Conservation (phyloP, 257 asterid genomes). For the Solanum paucissectum region DNA sequence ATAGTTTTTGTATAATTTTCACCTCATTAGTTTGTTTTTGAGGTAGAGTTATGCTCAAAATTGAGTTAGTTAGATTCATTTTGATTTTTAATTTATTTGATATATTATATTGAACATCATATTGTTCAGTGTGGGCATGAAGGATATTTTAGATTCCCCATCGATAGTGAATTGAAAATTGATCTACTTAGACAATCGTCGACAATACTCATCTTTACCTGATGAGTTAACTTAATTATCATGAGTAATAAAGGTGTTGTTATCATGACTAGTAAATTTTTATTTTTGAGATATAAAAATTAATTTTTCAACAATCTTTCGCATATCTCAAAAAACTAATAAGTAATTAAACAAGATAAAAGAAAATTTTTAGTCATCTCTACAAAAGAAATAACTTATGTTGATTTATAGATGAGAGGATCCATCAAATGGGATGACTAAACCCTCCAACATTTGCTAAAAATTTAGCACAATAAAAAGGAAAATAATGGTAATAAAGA, state of each 20-base stretch:
- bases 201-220: neutral
- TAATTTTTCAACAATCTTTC: neutral
- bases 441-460: too few relatives aligned
- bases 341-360: too few relatives aligned
- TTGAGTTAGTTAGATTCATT: neutral
- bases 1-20: neutral
- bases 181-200: rapidly evolving
- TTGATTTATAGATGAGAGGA: neutral
- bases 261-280: neutral
- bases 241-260: neutral
- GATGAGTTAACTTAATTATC: neutral
- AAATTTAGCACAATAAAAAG: too few relatives aligned
- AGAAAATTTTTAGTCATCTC: neutral
- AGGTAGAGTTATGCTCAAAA: neutral
- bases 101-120: neutral
- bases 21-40: neutral
- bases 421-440: neutral
- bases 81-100: neutral
- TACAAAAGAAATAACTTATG: neutral
- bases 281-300: too few relatives aligned
- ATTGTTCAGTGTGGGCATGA: neutral
- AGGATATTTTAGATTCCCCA: neutral
- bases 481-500: too few relatives aligned
- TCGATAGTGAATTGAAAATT: neutral
- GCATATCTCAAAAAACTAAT: too few relatives aligned